These are phyloP conservation scores for Irpex sp. DNA, from an alignment of 1,284 basidiomycete genomes.

Conservation along the genomic window DNA sequence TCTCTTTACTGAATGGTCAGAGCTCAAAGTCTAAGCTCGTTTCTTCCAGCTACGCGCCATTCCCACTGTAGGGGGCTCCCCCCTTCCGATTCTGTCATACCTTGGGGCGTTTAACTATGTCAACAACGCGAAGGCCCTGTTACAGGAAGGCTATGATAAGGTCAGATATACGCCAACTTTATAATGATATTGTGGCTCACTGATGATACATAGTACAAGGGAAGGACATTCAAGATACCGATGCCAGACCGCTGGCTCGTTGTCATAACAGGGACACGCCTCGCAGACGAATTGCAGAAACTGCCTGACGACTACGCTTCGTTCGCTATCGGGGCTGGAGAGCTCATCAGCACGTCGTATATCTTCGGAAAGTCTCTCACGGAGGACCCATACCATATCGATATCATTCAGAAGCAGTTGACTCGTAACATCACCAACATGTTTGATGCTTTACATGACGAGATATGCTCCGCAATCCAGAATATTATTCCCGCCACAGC, in stretches of 20 bases:
- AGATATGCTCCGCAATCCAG: conserved; percentile 31
- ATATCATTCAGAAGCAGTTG: conserved; percentile 32
- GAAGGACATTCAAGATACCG: conserved; percentile 33
- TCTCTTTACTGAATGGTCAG: neutral
- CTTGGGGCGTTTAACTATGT: conserved; percentile 27
- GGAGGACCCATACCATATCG: conserved; percentile 34
- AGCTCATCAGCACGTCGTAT: conserved; percentile 59
- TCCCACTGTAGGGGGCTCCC: conserved; percentile 33
- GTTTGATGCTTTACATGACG: conserved; percentile 36
- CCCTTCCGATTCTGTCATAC: conserved; percentile 33
- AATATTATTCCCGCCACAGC: conserved; percentile 26
- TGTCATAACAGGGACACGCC: conserved; percentile 25
- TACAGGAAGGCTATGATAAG: conserved; percentile 35
- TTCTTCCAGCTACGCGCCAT: conserved; percentile 21
- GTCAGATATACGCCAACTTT: conserved; percentile 17
- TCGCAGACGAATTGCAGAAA: conserved; percentile 33
- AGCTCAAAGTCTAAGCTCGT: neutral
- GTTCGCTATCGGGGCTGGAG: conserved; percentile 87
- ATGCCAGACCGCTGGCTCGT: conserved; percentile 29
- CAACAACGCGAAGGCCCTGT: conserved; percentile 27
- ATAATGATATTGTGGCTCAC: neutral
- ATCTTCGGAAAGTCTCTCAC: conserved; percentile 31
- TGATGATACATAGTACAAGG: conserved; percentile 21
- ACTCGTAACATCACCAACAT: conserved; percentile 32
- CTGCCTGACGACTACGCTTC: conserved; percentile 33